phyloP scores from a whole-genome alignment of 2,329 filamentous ascomycete genomes.

The Berkeleyomyces rouxiae region DNA sequence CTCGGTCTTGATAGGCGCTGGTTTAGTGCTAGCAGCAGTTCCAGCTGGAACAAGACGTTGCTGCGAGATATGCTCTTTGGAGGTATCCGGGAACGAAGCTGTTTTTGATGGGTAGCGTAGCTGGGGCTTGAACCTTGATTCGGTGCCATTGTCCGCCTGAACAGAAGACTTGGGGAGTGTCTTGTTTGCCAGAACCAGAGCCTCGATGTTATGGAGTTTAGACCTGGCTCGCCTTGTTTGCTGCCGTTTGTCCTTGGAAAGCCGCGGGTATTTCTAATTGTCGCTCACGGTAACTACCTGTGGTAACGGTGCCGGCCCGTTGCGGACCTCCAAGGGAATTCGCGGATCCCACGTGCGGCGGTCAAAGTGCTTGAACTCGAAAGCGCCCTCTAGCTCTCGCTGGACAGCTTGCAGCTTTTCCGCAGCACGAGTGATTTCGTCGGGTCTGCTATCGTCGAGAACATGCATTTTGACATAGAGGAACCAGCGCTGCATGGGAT shows the following conservation, averaged over 20 bases:
- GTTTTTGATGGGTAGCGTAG: no score
- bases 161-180: not conserved
- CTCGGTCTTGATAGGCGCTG: no score
- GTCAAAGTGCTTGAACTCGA: conserved; percentile 35
- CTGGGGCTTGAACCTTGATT: no score
- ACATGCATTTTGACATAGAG: conserved; percentile 38
- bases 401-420: conserved; percentile 32
- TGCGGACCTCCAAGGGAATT: conserved; percentile 24
- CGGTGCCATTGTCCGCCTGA: no score
- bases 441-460: conserved; percentile 38
- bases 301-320: conserved; percentile 21
- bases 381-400: conserved; percentile 32
- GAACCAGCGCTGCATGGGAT: conserved; percentile 36
- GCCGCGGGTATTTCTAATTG: conserved; percentile 6
- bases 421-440: conserved; percentile 37
- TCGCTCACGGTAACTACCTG: conserved; percentile 16
- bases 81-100: no score
- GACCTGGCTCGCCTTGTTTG: not conserved
- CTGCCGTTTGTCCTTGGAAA: not conserved
- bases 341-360: conserved; percentile 38
- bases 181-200: not conserved
- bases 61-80: no score
- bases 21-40: no score
- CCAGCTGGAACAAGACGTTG: no score
- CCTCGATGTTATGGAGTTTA: not conserved